Evolutionary conservation across 1,284 basidiomycete species (phyloP).

Genomic region (Tilletia walkeri): DNA sequence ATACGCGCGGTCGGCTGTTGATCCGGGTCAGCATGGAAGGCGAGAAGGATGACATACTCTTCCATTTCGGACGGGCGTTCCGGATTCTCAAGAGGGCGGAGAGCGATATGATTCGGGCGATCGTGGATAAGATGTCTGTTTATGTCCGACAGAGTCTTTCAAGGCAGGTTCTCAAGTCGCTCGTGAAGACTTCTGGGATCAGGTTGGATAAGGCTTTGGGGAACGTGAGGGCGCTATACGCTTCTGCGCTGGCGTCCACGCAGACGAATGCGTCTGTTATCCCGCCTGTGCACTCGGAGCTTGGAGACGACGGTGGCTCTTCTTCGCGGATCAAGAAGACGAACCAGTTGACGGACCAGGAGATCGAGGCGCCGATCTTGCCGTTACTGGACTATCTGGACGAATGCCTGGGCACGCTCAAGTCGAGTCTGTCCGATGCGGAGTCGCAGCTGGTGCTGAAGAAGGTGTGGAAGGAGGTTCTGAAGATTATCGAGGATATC

Average conservation of each 20-base stretch:
- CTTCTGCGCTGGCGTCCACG: slow-evolving; percentile 47
- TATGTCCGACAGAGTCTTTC: slow-evolving; percentile 89
- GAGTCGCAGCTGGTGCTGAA: slow-evolving; percentile 86
- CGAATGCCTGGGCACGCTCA: slow-evolving; percentile 84
- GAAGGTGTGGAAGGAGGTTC: slow-evolving; percentile 93
- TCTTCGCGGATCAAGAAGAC: slow-evolving; percentile 29
- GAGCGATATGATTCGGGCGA: slow-evolving; percentile 90
- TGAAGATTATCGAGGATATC: slow-evolving; percentile 80
- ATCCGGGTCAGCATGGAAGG: slow-evolving; percentile 95
- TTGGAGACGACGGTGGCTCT: neutral
- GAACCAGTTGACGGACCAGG: slow-evolving; percentile 78
- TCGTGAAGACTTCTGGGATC: slow-evolving; percentile 51
- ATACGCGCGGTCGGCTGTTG: slow-evolving; percentile 72
- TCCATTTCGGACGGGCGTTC: slow-evolving; percentile 95
- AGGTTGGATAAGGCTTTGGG: slow-evolving; percentile 52
- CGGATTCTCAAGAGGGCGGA: slow-evolving; percentile 89
- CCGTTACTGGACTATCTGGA: slow-evolving; percentile 97
- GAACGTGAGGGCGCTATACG: slow-evolving; percentile 52
- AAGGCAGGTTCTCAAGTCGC: slow-evolving; percentile 63
- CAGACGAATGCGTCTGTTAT: slow-evolving; percentile 42
- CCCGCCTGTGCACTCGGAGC: slow-evolving; percentile 46
- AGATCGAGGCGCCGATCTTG: slow-evolving; percentile 89
- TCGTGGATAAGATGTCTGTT: slow-evolving; percentile 98
- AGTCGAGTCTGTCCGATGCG: slow-evolving; percentile 71
- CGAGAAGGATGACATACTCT: slow-evolving; percentile 95